A percentile compares a stretch with the other conserved stretches of the same genome.
These are phyloP conservation scores for Trametes cingulata DNA, from an alignment of 768 basidiomycete species.

Conservation along the genomic window DNA sequence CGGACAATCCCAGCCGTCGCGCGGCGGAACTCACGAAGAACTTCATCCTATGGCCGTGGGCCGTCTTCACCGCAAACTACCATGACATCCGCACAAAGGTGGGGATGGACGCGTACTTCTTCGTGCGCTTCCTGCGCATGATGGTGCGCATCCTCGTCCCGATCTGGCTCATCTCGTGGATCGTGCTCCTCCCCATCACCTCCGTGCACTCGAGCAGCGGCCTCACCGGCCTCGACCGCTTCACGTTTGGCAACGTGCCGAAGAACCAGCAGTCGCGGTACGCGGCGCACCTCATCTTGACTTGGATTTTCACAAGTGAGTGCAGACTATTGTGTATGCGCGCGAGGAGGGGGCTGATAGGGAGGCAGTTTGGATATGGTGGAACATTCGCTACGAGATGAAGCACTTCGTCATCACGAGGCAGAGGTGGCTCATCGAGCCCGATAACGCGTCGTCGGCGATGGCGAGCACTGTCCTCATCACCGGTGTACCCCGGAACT, in stretches of 20 bases:
- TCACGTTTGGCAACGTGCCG: constrained; percentile 82
- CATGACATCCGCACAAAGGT: constrained; percentile 63
- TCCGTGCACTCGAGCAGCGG: constrained; percentile 50
- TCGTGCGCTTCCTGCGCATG: constrained; percentile 85
- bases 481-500: constrained; percentile 82
- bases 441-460: constrained; percentile 69
- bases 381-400: constrained; percentile 82
- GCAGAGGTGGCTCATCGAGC: constrained; percentile 79
- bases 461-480: constrained; percentile 91
- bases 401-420: constrained; percentile 73
- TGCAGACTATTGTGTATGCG: neutral
- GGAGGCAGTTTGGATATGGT: constrained; percentile 76
- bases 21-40: constrained; percentile 49
- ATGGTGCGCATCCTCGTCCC: constrained; percentile 82
- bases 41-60: constrained; percentile 65
- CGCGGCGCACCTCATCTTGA: constrained; percentile 76
- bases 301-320: constrained; percentile 79
- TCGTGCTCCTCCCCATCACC: constrained; percentile 76
- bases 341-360: neutral
- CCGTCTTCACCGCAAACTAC: constrained; percentile 64
- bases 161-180: constrained; percentile 91
- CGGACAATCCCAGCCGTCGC: constrained; percentile 42
- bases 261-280: constrained; percentile 54
- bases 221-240: constrained; percentile 60
- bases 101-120: constrained; percentile 92